Conservation (phyloP, 140 eudicot genomes). For the Eryngium alpinum region DNA sequence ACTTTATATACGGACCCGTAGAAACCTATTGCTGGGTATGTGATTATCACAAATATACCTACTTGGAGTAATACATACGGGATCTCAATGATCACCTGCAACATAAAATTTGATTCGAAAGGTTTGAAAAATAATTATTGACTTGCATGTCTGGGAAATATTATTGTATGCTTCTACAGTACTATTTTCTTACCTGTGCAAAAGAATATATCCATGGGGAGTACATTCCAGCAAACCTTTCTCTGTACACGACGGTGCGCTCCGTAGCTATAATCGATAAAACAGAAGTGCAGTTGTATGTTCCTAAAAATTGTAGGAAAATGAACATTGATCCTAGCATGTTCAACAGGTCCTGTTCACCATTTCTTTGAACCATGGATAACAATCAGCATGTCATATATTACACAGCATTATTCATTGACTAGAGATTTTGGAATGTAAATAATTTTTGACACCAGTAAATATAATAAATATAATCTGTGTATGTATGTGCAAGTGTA, state of each 20-base stretch:
- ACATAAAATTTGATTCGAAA: not conserved
- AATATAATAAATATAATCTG: not conserved
- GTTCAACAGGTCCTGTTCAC: constrained; percentile 37
- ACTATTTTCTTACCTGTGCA: constrained; percentile 10
- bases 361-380: constrained; percentile 28
- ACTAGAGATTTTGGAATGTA: not conserved
- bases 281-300: constrained; percentile 38
- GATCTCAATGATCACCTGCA: constrained; percentile 50
- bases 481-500: not conserved
- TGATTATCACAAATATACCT: constrained; percentile 29
- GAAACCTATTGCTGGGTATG: constrained; percentile 45
- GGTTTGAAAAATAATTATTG: not conserved
- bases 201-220: constrained; percentile 18
- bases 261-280: constrained; percentile 14
- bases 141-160: not conserved
- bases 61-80: constrained; percentile 44
- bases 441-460: not conserved
- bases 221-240: constrained; percentile 29
- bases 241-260: constrained; percentile 18
- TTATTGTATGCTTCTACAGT: not conserved
- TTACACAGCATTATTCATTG: not conserved
- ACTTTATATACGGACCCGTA: constrained; percentile 43
- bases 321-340: constrained; percentile 42
- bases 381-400: not conserved
- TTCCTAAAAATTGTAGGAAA: constrained; percentile 41